Evolutionary conservation across 176 grass and related monocot genomes (phyloP), one percentile per base, ranked within the genome.

Genomic region (Paspalum notatum): DNA sequence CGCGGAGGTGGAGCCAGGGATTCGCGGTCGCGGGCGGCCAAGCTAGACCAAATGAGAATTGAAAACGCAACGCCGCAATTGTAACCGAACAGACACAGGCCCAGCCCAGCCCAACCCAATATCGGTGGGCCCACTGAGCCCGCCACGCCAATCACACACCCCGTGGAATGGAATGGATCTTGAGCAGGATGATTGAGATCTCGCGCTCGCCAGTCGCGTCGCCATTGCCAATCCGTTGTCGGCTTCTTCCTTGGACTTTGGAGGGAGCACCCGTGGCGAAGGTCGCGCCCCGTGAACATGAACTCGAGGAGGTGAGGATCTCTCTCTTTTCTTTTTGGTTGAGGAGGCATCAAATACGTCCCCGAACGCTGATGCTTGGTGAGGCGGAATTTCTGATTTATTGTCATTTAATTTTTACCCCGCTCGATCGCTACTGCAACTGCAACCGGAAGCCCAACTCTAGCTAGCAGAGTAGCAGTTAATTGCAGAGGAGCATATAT

Each of bases 271-370:
- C n/a, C n/a, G n/a, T n/a, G n/a, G 48, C 11, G 69, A 20, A 72
- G 49, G 70, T 38, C 70, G 71, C 16, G 71, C n/a, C 32, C 71
- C 4, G 67, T 67, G 77, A 79, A 67, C n/a, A 79, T 67, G 77
- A 79, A 67, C n/a, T 79, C 62, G 18, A 67, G 77, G 49, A 79
- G 77, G 77, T 79, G 48, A 53, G 62, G 62, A 79, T 79, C 77
- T 52, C 72, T 32, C 32, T 32, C 32, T 18, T 42, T 57, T 56
- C 51, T 42, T 74, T 8, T 41, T 55, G 50, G 32, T 32, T 55
- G 50, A 21, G 17, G 50, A 5, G 9, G 16, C 44, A 50, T 48
- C 75, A 21, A 51, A 47, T 47, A 32, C 32, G 32, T 43, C 53
- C 7, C 21, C 15, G 1, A 50, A 12, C 40, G 1, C 61, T 42